Conservation (phyloP, 1,139 yeast species). For the Yamadazyma dushanensis region DNA sequence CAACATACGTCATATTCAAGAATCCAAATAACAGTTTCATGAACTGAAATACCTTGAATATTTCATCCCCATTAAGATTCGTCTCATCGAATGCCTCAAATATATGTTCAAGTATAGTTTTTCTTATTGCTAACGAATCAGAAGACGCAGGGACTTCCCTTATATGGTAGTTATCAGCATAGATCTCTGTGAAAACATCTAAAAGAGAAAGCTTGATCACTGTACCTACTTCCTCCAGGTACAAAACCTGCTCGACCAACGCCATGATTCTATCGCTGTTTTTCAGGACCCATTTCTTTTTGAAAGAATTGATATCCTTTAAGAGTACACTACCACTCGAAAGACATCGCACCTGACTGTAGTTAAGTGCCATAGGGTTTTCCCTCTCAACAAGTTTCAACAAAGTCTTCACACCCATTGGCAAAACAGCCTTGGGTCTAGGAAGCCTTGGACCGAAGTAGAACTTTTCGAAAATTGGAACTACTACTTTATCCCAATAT, state of each 20-base stretch:
- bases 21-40: slow-evolving; percentile 3
- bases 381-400: slow-evolving; percentile 28
- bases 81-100: slow-evolving; percentile 3
- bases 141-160: too few relatives aligned
- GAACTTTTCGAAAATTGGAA: slow-evolving; percentile 31
- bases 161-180: too few relatives aligned
- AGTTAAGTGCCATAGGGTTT: slow-evolving; percentile 23
- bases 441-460: slow-evolving; percentile 26
- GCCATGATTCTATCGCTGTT: slow-evolving; percentile 35
- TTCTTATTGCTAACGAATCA: neutral
- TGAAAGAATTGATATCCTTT: slow-evolving; percentile 32
- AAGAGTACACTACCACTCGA: slow-evolving; percentile 32
- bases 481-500: slow-evolving; percentile 42
- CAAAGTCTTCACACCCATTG: slow-evolving; percentile 18
- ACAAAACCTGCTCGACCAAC: slow-evolving; percentile 23
- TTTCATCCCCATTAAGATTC: slow-evolving; percentile 2
- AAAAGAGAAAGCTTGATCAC: slow-evolving; percentile 24
- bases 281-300: slow-evolving; percentile 34
- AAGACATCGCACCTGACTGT: slow-evolving; percentile 32
- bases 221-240: slow-evolving; percentile 22
- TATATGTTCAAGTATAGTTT: neutral
- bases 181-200: slow-evolving; percentile 2
- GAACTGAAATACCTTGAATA: slow-evolving; percentile 4
- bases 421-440: neutral
- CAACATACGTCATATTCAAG: slow-evolving; percentile 5